These are phyloP conservation scores for Kuraishia floccosa DNA, from an alignment of 805 yeast species.

Conservation along the genomic window DNA sequence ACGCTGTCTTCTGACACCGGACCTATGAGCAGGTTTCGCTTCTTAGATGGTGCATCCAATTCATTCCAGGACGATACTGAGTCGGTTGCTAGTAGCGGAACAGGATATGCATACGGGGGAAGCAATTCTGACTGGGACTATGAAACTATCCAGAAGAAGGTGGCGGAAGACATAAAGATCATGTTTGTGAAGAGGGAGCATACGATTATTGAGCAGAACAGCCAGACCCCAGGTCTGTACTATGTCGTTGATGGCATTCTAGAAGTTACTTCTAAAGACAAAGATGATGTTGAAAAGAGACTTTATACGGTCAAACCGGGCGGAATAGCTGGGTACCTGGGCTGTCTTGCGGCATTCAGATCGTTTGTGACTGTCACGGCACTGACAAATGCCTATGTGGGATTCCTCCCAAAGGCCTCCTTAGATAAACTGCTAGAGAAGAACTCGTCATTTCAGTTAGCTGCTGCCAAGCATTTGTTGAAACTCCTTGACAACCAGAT, in stretches of 20 bases:
- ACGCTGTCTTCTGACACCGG: too few species aligned
- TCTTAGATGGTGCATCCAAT: background rate
- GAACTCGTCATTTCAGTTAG: constrained; percentile 63
- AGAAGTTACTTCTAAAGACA: constrained; percentile 44
- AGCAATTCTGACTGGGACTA: constrained; percentile 21
- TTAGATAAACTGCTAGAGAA: constrained; percentile 62
- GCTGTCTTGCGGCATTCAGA: constrained; percentile 67
- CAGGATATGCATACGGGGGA: too few species aligned
- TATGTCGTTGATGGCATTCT: constrained; percentile 73
- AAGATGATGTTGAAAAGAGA: constrained; percentile 20
- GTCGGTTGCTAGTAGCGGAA: too few species aligned
- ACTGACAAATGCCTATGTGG: constrained; percentile 51
- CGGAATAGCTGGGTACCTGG: constrained; percentile 80
- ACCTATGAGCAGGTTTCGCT: too few species aligned
- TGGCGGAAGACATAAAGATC: constrained; percentile 50
- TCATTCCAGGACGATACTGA: background rate
- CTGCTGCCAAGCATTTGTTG: constrained; percentile 66
- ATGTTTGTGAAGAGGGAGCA: constrained; percentile 40
- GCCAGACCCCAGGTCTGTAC: constrained; percentile 61
- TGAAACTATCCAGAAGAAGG: constrained; percentile 40
- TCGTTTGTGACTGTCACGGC: constrained; percentile 69
- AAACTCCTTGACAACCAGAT: constrained; percentile 57
- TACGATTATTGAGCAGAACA: constrained; percentile 50
- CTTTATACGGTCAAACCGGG: constrained; percentile 61
- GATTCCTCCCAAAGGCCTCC: constrained; percentile 51